Base-by-base conservation (phyloP, 495 filamentous ascomycete genomes). In the Parathielavia hyrcaniae region DNA sequence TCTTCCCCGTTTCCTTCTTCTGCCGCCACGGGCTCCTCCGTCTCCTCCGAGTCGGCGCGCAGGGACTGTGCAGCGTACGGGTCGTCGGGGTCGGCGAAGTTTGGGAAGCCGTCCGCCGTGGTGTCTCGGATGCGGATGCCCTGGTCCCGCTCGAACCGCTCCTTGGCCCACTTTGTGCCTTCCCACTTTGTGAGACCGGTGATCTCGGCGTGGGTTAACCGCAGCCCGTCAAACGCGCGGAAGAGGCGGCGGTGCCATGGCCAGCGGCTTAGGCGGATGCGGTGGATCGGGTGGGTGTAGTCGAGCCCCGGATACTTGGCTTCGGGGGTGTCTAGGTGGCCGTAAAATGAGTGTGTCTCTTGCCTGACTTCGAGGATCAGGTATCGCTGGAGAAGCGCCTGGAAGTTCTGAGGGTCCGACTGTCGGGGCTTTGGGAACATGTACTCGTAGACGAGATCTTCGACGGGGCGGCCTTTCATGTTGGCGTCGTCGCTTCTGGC, bases 241-340 rank as follows among this genome's bases (percentile, higher is more conserved):
- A 96, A 95, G 1, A 96, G 79, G 62, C 81, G 79, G 56, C 83
- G 83, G 70, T 96, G 91, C 82, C 86, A 90, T 2, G 78, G 79
- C 75, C 87, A 95, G 41, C 89, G 87, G 62, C 85, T 77, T 8
- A 96, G 82, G 49, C 90, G 84, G 76, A 89, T 85, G 63, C 90
- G 89, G 75, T 96, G 91, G 17, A 85, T 86, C 5, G 75, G 76
- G 67, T 88, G 78, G 39, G 83, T 84, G 73, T 96, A 96, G 75
- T 96, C 90, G 44, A 96, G 79, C 30, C 91, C 91, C 0, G 91
- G 91, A 62, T 96, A 95, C 62, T 91, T 89, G 44, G 90, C 89
- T 77, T 95, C 90, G 48, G 87, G 81, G 48, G 82, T 90, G 69
- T 92, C 87, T 22, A 91, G 80, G 64, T 86, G 82, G 54, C 91